A percentile compares a stretch with the other conserved stretches of the same genome.
These are phyloP conservation scores for Cyberlindnera mrakii DNA, from an alignment of 805 yeast species.

Conservation along the genomic window DNA sequence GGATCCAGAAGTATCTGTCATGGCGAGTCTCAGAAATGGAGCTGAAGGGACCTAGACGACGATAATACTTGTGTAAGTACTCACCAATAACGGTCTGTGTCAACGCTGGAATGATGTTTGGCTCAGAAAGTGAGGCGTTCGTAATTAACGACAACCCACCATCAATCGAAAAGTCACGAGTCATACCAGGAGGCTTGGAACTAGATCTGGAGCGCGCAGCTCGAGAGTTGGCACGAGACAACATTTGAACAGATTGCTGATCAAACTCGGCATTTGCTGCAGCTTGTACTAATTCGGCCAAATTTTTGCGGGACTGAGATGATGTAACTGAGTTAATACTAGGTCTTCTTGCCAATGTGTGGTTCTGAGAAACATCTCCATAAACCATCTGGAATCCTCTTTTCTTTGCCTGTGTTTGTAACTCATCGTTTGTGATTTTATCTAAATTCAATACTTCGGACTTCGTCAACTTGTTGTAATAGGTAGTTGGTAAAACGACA, in stretches of 20 bases:
- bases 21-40: conserved; percentile 74
- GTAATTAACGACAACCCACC: conserved; percentile 41
- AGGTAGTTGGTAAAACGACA: conserved; percentile 57
- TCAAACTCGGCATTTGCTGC: conserved; percentile 26
- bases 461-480: conserved; percentile 52
- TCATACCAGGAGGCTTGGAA: conserved; percentile 10
- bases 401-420: conserved; percentile 39
- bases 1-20: conserved; percentile 92
- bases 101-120: conserved; percentile 74
- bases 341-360: conserved; percentile 13
- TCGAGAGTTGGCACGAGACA: conserved; percentile 15
- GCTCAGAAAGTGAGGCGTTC: conserved; percentile 58
- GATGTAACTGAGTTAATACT: conserved; percentile 20
- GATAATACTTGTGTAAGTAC: conserved; percentile 76
- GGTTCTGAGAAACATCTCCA: conserved; percentile 6
- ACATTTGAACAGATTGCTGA: conserved; percentile 10
- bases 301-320: conserved; percentile 19
- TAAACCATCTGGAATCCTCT: conserved; percentile 37
- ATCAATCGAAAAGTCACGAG: conserved; percentile 24
- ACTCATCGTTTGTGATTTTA: conserved; percentile 38
- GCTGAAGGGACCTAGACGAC: conserved; percentile 69
- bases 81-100: conserved; percentile 95
- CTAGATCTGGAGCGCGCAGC: conserved; percentile 6
- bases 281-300: conserved; percentile 25
- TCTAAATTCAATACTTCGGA: conserved; percentile 38